Base-by-base conservation (phyloP, 2,329 filamentous ascomycete species). In the Pyrenochaeta sp. region DNA sequence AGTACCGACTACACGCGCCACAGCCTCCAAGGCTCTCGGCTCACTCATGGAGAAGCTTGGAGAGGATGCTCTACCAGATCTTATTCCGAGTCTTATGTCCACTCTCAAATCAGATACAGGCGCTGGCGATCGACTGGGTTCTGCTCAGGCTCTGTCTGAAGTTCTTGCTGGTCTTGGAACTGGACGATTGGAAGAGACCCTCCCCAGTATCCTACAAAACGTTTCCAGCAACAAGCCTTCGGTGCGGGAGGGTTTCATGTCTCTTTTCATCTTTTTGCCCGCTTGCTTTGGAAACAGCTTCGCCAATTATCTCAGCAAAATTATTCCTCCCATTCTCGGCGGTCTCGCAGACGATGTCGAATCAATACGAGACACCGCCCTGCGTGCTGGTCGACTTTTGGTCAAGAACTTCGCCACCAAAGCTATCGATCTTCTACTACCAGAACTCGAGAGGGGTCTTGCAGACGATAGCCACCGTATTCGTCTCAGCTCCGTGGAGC, bases 221-320 rank as follows among this genome's bases (percentile, higher is more conserved):
- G 94, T 97, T 65, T 89, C 92, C 67, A 98, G 94, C 71, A 88
- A 90, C 67, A 97, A 97, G 79, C 77, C 95, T 19, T 88, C 93
- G 53, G 92, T 99, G 64, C 89, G 95, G 70, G 95, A 99, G 83
- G 95, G 95, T 45, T 99, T 99, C 82, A 99, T 99, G 95, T 97
- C 95, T 7, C 86, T 99, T 40, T 99, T 99, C 80, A 98, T 99
- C 67, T 99, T 97, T 86, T 88, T 99, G 81, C 95, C 95, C 12
- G 95, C 97, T 52, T 99, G 95, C 81, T 99, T 99, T 72, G 95
- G 95, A 72, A 99, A 99, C 84, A 96, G 93, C 78, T 99, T 99
- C 73, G 91, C 95, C 68, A 93, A 92, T 74, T 99, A 99, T 74
- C 89, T 99, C 60, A 92, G 90, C 79, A 93, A 90, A 75, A 97